A percentile compares a stretch with the other conserved stretches of the same genome.
Conservation (phyloP, 2,329 filamentous ascomycete species). For the Cytospora chrysosperma region DNA sequence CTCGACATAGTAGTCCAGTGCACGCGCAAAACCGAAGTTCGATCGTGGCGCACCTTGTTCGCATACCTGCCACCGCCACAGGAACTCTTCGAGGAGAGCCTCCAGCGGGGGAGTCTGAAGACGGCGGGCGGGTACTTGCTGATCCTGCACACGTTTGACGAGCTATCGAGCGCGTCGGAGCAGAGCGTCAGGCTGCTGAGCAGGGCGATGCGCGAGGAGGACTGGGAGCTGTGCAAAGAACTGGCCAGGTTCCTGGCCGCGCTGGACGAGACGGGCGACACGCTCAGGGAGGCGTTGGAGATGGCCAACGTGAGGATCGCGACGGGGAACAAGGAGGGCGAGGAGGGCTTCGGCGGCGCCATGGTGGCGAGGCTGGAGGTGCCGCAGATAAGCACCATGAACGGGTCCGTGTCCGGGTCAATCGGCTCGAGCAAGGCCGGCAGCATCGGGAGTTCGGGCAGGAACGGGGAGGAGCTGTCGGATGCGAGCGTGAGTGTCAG, state of each 20-base stretch:
- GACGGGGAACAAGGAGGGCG: slow-evolving; percentile 35
- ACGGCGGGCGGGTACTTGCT: slow-evolving; percentile 96
- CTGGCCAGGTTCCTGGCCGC: slow-evolving; percentile 92
- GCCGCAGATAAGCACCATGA: slow-evolving; percentile 27
- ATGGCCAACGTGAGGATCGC: slow-evolving; percentile 49
- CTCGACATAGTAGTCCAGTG: slow-evolving; percentile 96
- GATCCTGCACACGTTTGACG: slow-evolving; percentile 80
- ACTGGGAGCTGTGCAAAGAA: slow-evolving; percentile 96
- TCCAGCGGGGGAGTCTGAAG: slow-evolving; percentile 82
- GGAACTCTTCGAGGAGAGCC: slow-evolving; percentile 88
- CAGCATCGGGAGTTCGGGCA: slow-evolving; percentile 9
- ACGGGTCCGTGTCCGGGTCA: slow-evolving; percentile 14
- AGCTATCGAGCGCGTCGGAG: slow-evolving; percentile 66
- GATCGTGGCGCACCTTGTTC: slow-evolving; percentile 93
- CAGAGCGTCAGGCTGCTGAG: slow-evolving; percentile 79
- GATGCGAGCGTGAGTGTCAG: slow-evolving; percentile 12
- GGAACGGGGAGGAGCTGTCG: not conserved
- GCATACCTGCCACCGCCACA: slow-evolving; percentile 85
- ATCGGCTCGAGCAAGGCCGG: slow-evolving; percentile 15
- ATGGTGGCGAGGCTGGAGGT: slow-evolving; percentile 31
- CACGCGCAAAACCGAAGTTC: slow-evolving; percentile 92
- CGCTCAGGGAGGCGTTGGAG: slow-evolving; percentile 70
- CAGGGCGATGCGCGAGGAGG: slow-evolving; percentile 76
- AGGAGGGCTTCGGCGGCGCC: slow-evolving; percentile 35
- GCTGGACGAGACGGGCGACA: slow-evolving; percentile 82